Evolutionary conservation across 225 moss, liverwort and hornwort species (phyloP).

Genomic region (Marchantia paleacea): DNA sequence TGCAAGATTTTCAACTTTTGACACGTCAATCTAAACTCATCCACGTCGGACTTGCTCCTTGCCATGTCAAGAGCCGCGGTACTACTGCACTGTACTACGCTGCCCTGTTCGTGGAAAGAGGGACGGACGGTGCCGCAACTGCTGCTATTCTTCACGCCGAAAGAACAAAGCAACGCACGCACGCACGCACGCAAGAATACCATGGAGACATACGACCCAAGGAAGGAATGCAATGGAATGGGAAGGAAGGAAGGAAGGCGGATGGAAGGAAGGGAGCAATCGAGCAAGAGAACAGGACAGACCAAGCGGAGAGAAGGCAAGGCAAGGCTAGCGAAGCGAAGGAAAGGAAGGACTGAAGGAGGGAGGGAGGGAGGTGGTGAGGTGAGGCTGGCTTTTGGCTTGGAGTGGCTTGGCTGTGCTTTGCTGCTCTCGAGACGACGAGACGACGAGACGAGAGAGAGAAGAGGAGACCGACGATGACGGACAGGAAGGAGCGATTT

Average conservation of each 20-base stretch:
- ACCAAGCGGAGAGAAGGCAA: no score
- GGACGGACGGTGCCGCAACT: neutral
- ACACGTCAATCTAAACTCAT: neutral
- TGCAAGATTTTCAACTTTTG: neutral
- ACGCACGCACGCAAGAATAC: neutral
- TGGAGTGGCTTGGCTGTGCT: neutral
- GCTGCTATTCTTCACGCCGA: neutral
- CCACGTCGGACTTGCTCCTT: neutral
- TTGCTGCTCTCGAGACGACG: neutral
- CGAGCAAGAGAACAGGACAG: no score
- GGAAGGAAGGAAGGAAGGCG: no score
- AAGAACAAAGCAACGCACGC: neutral
- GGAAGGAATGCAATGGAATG: no score
- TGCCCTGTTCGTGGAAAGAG: neutral
- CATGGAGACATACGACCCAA: no score
- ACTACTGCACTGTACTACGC: neutral
- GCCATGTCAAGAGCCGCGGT: neutral
- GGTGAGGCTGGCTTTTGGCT: neutral
- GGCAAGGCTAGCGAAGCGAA: neutral
- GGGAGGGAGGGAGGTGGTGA: neutral
- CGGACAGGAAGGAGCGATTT: neutral
- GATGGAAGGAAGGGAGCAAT: no score
- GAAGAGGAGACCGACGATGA: neutral
- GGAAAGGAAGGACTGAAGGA: neutral
- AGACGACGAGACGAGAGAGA: neutral